These are phyloP conservation scores for Otatea glauca DNA, from an alignment of 176 grass and related monocot genomes.

Conservation along the genomic window DNA sequence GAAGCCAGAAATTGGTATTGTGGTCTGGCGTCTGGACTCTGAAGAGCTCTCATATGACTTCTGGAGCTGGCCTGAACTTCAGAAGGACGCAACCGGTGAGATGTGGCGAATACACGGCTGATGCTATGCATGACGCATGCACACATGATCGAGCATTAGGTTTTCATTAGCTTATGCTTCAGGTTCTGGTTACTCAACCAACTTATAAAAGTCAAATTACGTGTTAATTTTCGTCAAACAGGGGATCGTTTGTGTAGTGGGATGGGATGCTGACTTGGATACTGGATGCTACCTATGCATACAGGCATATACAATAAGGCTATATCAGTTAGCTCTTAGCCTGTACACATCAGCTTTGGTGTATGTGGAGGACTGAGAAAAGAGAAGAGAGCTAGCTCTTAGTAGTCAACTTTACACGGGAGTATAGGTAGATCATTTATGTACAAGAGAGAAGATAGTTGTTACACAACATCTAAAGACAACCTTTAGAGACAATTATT, in stretches of 20 bases:
- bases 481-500: no score
- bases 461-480: no score
- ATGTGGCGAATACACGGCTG: background rate
- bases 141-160: background rate
- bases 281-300: background rate
- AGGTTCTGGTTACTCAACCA: background rate
- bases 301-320: no score
- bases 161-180: background rate
- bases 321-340: no score
- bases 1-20: background rate
- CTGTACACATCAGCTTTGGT: no score
- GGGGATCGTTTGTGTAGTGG: background rate
- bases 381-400: no score
- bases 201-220: conserved; percentile 13
- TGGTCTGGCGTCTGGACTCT: no score
- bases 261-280: background rate
- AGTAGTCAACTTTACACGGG: no score
- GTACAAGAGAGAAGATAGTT: no score
- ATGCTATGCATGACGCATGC: background rate
- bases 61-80: background rate
- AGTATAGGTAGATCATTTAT: no score
- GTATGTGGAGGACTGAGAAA: no score
- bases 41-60: background rate
- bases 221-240: background rate
- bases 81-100: background rate